Base-by-base conservation (phyloP, 768 basidiomycete species). In the Tricholoma sp. region DNA sequence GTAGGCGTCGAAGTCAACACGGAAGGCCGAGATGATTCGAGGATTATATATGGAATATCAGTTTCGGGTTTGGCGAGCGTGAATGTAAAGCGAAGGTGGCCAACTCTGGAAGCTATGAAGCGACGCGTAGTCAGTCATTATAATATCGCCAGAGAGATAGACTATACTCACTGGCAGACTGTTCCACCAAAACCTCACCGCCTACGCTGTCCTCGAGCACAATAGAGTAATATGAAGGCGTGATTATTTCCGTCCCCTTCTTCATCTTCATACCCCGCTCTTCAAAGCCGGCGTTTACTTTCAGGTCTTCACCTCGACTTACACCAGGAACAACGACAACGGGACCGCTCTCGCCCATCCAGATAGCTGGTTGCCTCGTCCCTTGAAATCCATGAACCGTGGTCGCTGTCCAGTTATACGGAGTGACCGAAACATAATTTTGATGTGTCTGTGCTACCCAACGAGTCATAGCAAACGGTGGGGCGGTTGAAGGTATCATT, bases 381-480 rank as follows among this genome's bases (percentile, higher is more conserved):
- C 81, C 89, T 48, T 87, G 81, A 62, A 92, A 91, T 1, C 91
- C 90, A 61, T 89, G 85, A 3, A 91, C 80, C 11, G 58, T 63
- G 18, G 61, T 61, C 17, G 70, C 66, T 0, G 87, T 85, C 66
- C 80, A 77, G 66, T 89, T 88, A 63, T 86, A 89, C 4, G 88
- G 85, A 1, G 83, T 83, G 9, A 83, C 77, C 4, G 86, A 89
- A 48, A 88, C 86, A 41, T 86, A 89, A 70, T 89, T 90, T 55
- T 82, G 73, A 56, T 87, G 80, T 8, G 87, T 91, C 68, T 89
- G 88, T 0, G 89, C 87, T 10, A 89, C 86, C 90, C 91, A 91
- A 32, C 91, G 80, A 0, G 89, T 91, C 89, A 91, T 91, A 5
- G 80, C 90, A 62, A 92, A 93, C 0, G 91, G 91, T 3, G 89